Evolutionary conservation across 2,329 filamentous ascomycete genomes (phyloP), one percentile per base, ranked within the genome.

Genomic region (Dactylellina parvicollis): DNA sequence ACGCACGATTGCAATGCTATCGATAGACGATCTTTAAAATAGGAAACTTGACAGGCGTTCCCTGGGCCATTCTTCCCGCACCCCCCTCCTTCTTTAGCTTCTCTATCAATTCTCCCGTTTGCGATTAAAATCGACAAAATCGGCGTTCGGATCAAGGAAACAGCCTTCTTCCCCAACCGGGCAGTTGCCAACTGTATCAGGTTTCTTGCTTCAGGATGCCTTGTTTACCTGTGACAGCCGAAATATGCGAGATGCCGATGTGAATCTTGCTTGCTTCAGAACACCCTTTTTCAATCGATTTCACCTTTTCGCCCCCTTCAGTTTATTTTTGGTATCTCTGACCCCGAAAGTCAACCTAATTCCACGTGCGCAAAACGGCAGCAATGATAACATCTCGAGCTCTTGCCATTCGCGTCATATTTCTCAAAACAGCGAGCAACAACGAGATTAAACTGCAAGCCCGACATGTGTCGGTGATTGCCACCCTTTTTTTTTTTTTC

Each of bases 171-270:
- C 36, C 59, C 49, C 9, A 59, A 69, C 42, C n/a, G 22, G 67
- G 67, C 4, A 72, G 67, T 42, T 72, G 67, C 57, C 28, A 16
- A 47, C 44, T 65, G 67, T 71, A 71, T 59, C 67, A 65, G 52
- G 50, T 46, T 59, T 26, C 32, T n/a, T n/a, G n/a, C 32, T 30
- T 59, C 62, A 59, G 50, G 54, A 52, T 40, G 50, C 49, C n/a
- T n/a, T n/a, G n/a, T n/a, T n/a, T n/a, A n/a, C n/a, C 44, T 59
- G 67, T 16, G 44, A 72, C 59, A 65, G 42, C 66, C 59, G 57
- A 72, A 40, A 36, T 47, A 49, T 57, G 30, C 26, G 32, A 56
- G 24, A 69, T 54, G 44, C 12, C 32, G 34, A 38, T 38, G 5
- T n/a, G 50, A 30, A 46, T 49, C 24, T 22, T 55, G n/a, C n/a